Conservation (phyloP, 2,329 filamentous ascomycete species). For the Fonsecaea monophora region DNA sequence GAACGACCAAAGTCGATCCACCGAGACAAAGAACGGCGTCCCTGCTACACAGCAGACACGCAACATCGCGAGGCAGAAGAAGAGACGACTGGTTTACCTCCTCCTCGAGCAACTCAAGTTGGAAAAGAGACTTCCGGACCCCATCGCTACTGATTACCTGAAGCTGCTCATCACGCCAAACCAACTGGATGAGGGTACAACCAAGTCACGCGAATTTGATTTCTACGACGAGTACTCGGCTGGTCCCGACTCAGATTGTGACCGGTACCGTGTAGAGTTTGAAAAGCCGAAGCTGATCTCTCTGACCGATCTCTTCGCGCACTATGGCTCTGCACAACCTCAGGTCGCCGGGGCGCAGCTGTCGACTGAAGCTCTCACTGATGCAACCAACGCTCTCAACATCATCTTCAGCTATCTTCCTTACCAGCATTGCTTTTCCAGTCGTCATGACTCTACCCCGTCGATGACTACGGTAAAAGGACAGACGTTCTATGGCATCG, state of each 20-base stretch:
- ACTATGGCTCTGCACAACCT: neutral
- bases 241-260: neutral
- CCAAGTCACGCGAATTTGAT: neutral
- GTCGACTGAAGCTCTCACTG: neutral
- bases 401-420: slow-evolving; percentile 11
- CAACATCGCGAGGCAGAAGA: slow-evolving; percentile 1
- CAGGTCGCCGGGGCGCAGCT: neutral
- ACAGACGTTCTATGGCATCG: slow-evolving; percentile 7
- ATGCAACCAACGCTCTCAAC: neutral
- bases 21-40: neutral
- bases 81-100: slow-evolving; percentile 6
- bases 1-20: neutral
- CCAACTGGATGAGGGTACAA: neutral
- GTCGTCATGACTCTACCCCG: neutral
- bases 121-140: neutral
- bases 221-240: slow-evolving; percentile 3
- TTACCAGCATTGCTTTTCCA: neutral
- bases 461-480: slow-evolving; percentile 4
- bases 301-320: neutral
- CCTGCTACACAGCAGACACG: neutral
- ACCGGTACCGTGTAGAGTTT: neutral
- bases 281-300: neutral
- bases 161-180: neutral
- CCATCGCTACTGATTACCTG: slow-evolving; percentile 10
- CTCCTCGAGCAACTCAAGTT: neutral